phyloP scores from a whole-genome alignment of 202 grass and related monocot genomes.

The Bolboschoenoplectus hybrid region DNA sequence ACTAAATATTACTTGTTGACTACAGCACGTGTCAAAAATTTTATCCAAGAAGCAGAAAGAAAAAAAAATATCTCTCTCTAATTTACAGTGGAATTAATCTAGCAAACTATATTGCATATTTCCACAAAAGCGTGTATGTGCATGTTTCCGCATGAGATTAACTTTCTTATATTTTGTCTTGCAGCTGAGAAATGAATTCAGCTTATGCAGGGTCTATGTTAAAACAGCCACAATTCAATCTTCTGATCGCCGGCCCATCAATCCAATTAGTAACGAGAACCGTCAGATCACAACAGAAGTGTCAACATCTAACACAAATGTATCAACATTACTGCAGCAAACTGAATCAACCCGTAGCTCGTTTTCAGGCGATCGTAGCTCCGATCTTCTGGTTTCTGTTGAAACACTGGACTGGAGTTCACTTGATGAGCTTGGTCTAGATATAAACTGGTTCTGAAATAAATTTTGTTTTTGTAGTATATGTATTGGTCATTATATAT shows the following conservation, averaged over 20 bases:
- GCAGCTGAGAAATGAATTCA: slow-evolving; percentile 74
- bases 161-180: not conserved
- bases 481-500: too few species aligned
- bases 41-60: too few species aligned
- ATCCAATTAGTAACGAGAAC: not conserved
- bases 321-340: not conserved
- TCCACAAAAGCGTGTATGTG: not conserved
- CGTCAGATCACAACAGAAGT: not conserved
- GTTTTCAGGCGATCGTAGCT: slow-evolving; percentile 9
- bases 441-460: slow-evolving; percentile 28
- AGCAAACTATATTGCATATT: not conserved
- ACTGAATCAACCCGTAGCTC: slow-evolving; percentile 20
- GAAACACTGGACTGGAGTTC: slow-evolving; percentile 44
- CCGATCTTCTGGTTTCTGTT: not conserved
- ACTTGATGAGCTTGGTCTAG: not conserved
- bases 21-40: not conserved
- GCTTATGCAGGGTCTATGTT: slow-evolving; percentile 68
- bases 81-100: not conserved
- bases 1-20: not conserved
- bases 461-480: too few species aligned
- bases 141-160: not conserved
- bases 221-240: slow-evolving; percentile 60
- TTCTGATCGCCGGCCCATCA: slow-evolving; percentile 63
- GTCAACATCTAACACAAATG: not conserved
- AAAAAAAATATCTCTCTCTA: not conserved